These are phyloP conservation scores for Hemisphaericaspora xylanilytica DNA, from an alignment of 1,139 yeast species.

Conservation along the genomic window DNA sequence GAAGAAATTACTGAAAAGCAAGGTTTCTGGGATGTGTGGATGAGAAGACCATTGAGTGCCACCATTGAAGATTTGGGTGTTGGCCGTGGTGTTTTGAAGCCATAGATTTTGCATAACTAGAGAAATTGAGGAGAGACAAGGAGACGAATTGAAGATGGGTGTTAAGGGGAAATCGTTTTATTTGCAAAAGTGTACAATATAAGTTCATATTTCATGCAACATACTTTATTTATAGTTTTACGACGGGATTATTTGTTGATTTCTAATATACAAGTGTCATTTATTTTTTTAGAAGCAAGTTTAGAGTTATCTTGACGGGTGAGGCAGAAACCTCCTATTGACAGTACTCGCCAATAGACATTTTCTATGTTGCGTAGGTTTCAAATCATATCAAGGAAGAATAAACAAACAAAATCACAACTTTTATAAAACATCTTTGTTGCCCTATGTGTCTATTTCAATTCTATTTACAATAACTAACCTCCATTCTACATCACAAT, in stretches of 20 bases:
- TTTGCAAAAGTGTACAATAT: conserved; percentile 5
- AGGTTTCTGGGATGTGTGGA: conserved; percentile 79
- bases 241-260: background rate
- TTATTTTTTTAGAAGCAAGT: background rate
- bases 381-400: no score
- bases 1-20: conserved; percentile 47
- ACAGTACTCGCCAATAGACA: no score
- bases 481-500: background rate
- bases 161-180: background rate
- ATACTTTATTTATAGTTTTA: conserved; percentile 2
- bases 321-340: no score
- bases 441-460: background rate
- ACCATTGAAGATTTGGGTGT: conserved; percentile 75
- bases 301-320: no score
- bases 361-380: no score
- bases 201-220: conserved; percentile 1
- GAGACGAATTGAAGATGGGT: background rate
- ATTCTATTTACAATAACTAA: background rate
- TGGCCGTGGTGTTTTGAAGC: conserved; percentile 53
- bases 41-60: conserved; percentile 80
- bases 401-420: no score
- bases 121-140: background rate
- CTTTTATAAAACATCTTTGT: background rate
- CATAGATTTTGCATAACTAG: conserved; percentile 15
- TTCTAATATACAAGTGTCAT: conserved; percentile 1